Conservation (phyloP, 129 eudicot species). For the Artemisia tridentata region DNA sequence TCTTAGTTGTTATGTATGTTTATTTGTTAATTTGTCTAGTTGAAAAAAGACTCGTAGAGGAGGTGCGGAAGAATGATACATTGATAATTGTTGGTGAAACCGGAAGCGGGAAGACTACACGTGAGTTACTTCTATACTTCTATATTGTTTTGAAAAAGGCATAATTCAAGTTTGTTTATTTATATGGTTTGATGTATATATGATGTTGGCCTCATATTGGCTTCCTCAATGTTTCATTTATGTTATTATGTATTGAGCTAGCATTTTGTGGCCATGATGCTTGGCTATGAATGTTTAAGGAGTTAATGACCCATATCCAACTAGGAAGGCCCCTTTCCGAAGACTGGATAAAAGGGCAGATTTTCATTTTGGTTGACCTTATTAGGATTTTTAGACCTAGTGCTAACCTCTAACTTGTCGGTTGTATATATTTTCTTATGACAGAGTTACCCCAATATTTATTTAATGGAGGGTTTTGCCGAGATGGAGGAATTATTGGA, state of each 20-base stretch:
- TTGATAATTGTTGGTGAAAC: slow-evolving; percentile 97
- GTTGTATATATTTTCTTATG: not conserved
- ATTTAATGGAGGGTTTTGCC: slow-evolving; percentile 75
- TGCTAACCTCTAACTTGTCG: not conserved
- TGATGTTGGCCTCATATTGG: too few relatives aligned
- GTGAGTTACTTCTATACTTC: slow-evolving; percentile 43
- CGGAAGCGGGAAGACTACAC: slow-evolving; percentile 98
- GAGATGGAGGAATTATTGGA: slow-evolving; percentile 66
- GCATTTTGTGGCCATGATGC: too few relatives aligned
- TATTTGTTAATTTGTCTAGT: not conserved
- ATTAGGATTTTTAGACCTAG: not conserved
- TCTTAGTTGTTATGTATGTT: not conserved
- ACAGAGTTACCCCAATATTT: slow-evolving; percentile 90
- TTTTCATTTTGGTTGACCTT: not conserved
- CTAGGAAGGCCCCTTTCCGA: too few relatives aligned
- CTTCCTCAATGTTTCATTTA: too few relatives aligned
- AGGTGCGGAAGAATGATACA: slow-evolving; percentile 60
- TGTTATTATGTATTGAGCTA: too few relatives aligned
- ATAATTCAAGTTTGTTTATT: too few relatives aligned
- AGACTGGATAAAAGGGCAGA: too few relatives aligned
- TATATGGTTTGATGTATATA: too few relatives aligned
- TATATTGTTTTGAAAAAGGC: not conserved
- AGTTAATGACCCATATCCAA: too few relatives aligned
- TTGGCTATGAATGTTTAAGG: too few relatives aligned
- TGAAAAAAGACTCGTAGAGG: slow-evolving; percentile 73